Base-by-base conservation (phyloP, 108 stramenopile species). In the Pseudonitzschia multiseries region DNA sequence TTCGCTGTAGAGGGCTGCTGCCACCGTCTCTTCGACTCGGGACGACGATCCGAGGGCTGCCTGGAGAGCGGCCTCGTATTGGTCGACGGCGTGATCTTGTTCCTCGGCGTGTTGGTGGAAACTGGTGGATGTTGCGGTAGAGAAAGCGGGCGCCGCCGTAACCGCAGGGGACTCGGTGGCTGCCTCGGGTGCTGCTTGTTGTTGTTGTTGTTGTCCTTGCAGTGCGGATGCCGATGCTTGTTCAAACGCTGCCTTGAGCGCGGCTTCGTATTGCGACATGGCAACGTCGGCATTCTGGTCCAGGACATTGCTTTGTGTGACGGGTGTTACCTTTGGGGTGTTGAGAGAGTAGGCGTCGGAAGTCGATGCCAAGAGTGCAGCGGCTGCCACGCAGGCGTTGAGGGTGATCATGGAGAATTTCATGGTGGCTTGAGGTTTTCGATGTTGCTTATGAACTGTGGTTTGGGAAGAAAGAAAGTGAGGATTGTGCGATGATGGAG, bases 221-320 rank as follows among this genome's bases (percentile, higher is more conserved):
- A 40, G 13, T 8, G 61, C 61, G 2, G 61, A 18, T 1, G 32
- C 8, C 2, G 32, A 40, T 13, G 61, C 61, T 26, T 56, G 54
- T 26, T 56, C 54, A 28, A 62, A 67, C 8, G 66, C 66, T 6
- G 66, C 66, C 46, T 67, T 67, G 42, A 67, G 44, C 43, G 66
- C 66, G 8, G 66, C 66, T 24, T 67, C 66, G 44, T 67, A 67
- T 22, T 67, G 66, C 4, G 66, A 44, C 66, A 67, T 67, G 28
- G 66, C 66, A 29, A 27, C 15, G 26, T 67, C 66, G 33, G 57
- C 57, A 59, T 59, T 59, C 8, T 8, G 4, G n/a, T 62, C 61
- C 0, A 62, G n/a, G 20, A 20, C 41, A 40, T 62, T 62, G 0
- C 61, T 33, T 6, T 31, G 61, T 31, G 32, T n/a, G 18, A 62